phyloP scores from a whole-genome alignment of 202 grass and related monocot genomes.

The Hordeum pubiflorum region DNA sequence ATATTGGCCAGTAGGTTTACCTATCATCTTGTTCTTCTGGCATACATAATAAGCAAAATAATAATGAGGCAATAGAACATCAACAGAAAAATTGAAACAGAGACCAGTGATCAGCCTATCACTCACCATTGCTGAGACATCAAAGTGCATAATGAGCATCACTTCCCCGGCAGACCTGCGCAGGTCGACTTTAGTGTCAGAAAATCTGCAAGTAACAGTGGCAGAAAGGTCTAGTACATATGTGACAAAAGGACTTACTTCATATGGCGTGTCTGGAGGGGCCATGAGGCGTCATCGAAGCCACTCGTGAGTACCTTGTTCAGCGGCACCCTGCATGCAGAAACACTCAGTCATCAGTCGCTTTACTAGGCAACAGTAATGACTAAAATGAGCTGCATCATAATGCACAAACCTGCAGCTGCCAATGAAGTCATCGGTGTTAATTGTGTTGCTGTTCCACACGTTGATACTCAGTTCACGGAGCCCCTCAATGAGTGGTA shows the following conservation, averaged over 20 bases:
- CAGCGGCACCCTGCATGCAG: slow-evolving; percentile 58
- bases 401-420: slow-evolving; percentile 48
- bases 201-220: slow-evolving; percentile 16
- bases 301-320: slow-evolving; percentile 66
- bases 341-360: not conserved
- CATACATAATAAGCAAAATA: not conserved
- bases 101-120: not conserved
- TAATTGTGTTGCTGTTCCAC: slow-evolving; percentile 87
- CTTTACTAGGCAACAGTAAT: slow-evolving; percentile 4
- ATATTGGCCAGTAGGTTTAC: slow-evolving; percentile 9
- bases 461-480: slow-evolving; percentile 55
- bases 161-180: slow-evolving; percentile 66
- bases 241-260: slow-evolving; percentile 44
- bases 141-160: slow-evolving; percentile 67
- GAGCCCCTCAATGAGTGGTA: slow-evolving; percentile 75
- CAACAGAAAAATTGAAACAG: not conserved
- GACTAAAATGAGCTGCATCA: not conserved
- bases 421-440: slow-evolving; percentile 65
- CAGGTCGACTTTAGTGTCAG: not conserved
- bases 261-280: slow-evolving; percentile 55
- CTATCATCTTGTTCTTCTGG: slow-evolving; percentile 33
- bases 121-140: slow-evolving; percentile 59
- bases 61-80: not conserved
- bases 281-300: slow-evolving; percentile 69
- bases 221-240: not conserved